Evolutionary conservation across 2,329 filamentous ascomycete species (phyloP), one percentile per base, ranked within the genome.

Genomic region (Venturia effusa): DNA sequence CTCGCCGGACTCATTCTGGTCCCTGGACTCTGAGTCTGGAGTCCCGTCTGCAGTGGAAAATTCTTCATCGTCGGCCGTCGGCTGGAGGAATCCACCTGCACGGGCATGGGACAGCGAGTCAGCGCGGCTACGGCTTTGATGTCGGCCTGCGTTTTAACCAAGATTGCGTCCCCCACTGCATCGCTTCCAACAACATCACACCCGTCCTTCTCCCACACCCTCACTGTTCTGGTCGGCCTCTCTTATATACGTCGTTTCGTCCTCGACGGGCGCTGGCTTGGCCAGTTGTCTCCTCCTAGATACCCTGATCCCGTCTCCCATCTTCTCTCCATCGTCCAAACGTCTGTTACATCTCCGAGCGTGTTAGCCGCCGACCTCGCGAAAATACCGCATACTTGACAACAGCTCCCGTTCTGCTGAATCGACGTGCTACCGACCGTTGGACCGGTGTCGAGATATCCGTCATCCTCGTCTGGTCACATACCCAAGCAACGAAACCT

Each of bases 281-380:
- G 30, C 51, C 51, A 57, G 51, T 55, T 55, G 51, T 55, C 51
- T 55, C 51, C 13, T 55, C 17, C n/a, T n/a, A n/a, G n/a, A n/a
- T n/a, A n/a, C 13, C 51, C 13, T 55, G 27, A 34, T 34, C 51
- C 19, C n/a, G 34, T 11, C 22, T 17, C 13, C 19, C 59, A 19
- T 61, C 40, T 32, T 41, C 59, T 17, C 24, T 27, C n/a, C 34
- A 57, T 61, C 24, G 55, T 22, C 10, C 59, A 8, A 39, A 30
- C 15, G 19, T 27, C 37, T 5, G 27, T 40, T 45, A 7, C 17
- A 17, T 37, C 22, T 19, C 22, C 1, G 7, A 60, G 40, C 27
- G 51, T 55, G 19, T 27, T 43, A 41, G 59, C 59, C 37, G 40
- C 59, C 8, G 40, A 40, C 13, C 34, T 40, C 34, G 34, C 39